Conservation (phyloP, 1,284 basidiomycete genomes). For the Ganoderma multipileum region DNA sequence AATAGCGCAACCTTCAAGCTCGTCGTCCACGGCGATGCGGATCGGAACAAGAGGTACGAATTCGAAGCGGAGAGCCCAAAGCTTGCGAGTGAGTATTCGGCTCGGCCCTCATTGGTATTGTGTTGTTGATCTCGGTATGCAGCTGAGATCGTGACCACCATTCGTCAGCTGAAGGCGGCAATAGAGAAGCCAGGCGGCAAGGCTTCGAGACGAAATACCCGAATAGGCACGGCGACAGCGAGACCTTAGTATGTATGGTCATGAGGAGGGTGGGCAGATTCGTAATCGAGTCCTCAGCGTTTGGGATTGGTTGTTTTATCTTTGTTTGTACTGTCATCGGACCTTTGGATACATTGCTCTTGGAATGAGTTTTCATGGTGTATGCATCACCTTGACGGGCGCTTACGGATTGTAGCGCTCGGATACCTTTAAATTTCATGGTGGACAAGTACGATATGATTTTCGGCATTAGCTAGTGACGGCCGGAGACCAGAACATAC, state of each 20-base stretch:
- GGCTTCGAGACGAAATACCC: constrained; percentile 50
- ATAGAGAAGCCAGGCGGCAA: constrained; percentile 49
- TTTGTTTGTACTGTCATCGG: constrained; percentile 6
- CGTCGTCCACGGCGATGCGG: constrained; percentile 68
- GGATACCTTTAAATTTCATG: no score
- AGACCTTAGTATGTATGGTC: constrained; percentile 24
- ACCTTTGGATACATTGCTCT: not conserved
- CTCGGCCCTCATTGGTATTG: not conserved
- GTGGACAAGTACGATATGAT: no score
- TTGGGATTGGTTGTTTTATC: not conserved
- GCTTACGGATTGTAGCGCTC: no score
- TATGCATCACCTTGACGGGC: no score
- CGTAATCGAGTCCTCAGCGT: not conserved
- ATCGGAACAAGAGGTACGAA: constrained; percentile 91
- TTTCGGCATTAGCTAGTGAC: no score
- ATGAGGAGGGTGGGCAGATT: not conserved
- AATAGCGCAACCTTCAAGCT: constrained; percentile 88
- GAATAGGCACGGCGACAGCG: constrained; percentile 22
- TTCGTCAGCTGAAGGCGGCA: constrained; percentile 63
- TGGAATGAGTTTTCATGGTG: constrained; percentile 13
- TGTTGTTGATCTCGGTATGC: constrained; percentile 2
- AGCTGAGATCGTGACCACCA: constrained; percentile 78
- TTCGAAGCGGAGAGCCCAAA: constrained; percentile 93
- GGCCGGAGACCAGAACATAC: no score
- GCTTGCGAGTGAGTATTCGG: constrained; percentile 68